Conservation (phyloP, 176 grass and related monocot genomes). For the Oryza glaberrima region DNA sequence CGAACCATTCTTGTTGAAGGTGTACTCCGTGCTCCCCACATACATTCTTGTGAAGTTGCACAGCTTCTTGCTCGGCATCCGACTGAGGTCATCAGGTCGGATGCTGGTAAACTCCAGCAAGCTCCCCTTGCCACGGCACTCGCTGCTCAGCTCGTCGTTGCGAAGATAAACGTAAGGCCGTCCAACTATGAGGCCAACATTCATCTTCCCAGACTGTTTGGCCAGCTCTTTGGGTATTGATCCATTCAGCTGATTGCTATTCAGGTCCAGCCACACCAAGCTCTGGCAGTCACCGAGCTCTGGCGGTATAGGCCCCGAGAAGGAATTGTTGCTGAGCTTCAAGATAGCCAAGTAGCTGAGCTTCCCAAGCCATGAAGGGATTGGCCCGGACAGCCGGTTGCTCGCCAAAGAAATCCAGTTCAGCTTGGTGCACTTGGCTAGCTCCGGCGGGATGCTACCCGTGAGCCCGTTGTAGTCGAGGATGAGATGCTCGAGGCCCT, state of each 20-base stretch:
- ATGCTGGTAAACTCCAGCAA: slow-evolving; percentile 89
- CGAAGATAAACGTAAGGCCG: slow-evolving; percentile 79
- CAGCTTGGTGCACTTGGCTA: slow-evolving; percentile 67
- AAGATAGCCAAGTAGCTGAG: slow-evolving; percentile 79
- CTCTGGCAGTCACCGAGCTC: slow-evolving; percentile 94
- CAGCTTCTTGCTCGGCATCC: slow-evolving; percentile 73
- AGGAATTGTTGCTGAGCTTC: slow-evolving; percentile 91
- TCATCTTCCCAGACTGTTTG: slow-evolving; percentile 82
- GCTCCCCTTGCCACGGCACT: slow-evolving; percentile 81
- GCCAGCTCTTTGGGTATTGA: slow-evolving; percentile 73
- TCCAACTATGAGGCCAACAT: slow-evolving; percentile 69
- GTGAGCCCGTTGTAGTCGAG: slow-evolving; percentile 90
- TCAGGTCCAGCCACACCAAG: slow-evolving; percentile 89
- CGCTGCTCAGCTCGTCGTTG: slow-evolving; percentile 81
- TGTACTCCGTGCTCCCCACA: slow-evolving; percentile 85
- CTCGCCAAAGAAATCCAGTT: slow-evolving; percentile 96
- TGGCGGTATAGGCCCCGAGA: slow-evolving; percentile 70
- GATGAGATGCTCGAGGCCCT: slow-evolving; percentile 81
- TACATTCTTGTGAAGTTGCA: slow-evolving; percentile 91
- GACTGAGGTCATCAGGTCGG: slow-evolving; percentile 65
- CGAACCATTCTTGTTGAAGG: slow-evolving; percentile 91
- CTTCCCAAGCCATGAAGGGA: slow-evolving; percentile 80
- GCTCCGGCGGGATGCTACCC: slow-evolving; percentile 63
- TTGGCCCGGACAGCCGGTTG: slow-evolving; percentile 76
- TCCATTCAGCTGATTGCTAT: slow-evolving; percentile 78